A percentile compares a stretch with the other conserved stretches of the same genome.
Evolutionary conservation across 441 rosid species (phyloP).

Genomic region (Corymbia calophylla): DNA sequence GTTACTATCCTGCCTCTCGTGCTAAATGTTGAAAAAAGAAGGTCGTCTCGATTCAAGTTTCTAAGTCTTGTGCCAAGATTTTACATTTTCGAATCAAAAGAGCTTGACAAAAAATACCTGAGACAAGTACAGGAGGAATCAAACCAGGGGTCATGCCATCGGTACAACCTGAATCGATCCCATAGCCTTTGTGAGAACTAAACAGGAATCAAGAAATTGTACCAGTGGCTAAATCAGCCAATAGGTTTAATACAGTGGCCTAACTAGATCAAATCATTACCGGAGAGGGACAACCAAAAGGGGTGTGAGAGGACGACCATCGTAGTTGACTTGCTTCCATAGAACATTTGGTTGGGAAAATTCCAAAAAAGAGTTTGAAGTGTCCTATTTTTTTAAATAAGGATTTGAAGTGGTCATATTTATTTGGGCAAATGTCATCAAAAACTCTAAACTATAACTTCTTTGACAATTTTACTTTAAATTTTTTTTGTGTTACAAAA

Average conservation of each 20-base stretch:
- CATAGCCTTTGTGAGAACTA: neutral
- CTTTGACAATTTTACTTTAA: too few relatives aligned
- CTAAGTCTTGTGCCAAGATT: neutral
- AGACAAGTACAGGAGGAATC: neutral
- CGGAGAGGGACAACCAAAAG: neutral
- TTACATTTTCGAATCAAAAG: neutral
- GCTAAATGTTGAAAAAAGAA: neutral
- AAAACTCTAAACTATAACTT: too few relatives aligned
- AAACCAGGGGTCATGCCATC: neutral
- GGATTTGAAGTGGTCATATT: too few relatives aligned
- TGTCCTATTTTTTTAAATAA: too few relatives aligned
- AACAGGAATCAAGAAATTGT: neutral
- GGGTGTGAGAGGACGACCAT: neutral
- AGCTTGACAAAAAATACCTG: neutral
- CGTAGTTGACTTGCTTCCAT: neutral
- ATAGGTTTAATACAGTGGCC: neutral
- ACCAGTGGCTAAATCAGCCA: neutral
- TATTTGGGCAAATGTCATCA: too few relatives aligned
- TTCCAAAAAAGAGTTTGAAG: too few relatives aligned
- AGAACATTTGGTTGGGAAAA: neutral
- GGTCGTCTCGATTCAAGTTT: neutral
- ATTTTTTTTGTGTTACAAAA: too few relatives aligned
- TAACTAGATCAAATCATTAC: neutral
- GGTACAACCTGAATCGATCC: neutral
- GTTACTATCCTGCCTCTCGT: neutral